Conservation (phyloP, 2,329 filamentous ascomycete species). For the Beauveria asiatica region DNA sequence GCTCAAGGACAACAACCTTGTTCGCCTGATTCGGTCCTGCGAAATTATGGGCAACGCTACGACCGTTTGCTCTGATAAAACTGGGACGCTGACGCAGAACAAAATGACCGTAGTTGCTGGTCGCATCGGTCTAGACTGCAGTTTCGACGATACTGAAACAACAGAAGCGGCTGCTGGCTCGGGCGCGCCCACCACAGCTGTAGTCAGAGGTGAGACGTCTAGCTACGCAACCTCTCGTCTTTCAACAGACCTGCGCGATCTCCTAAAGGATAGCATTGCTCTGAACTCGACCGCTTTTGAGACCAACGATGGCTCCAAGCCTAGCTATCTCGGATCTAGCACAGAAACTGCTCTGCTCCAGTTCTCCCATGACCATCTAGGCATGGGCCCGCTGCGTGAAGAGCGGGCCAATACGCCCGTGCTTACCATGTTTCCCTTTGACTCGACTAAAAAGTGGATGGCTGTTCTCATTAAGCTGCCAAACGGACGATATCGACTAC, state of each 20-base stretch:
- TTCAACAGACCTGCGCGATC: slow-evolving; percentile 24
- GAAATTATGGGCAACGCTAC: slow-evolving; percentile 59
- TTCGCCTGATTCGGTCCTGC: slow-evolving; percentile 49
- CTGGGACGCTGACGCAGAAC: slow-evolving; percentile 56
- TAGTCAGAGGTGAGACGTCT: slow-evolving; percentile 20
- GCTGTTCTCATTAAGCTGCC: slow-evolving; percentile 41
- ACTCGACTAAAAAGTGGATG: slow-evolving; percentile 49
- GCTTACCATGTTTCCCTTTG: slow-evolving; percentile 43
- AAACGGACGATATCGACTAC: slow-evolving; percentile 38
- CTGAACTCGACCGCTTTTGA: slow-evolving; percentile 48
- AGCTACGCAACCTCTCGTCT: slow-evolving; percentile 22
- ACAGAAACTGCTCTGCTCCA: slow-evolving; percentile 46
- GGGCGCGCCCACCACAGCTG: slow-evolving; percentile 16
- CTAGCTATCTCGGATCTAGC: slow-evolving; percentile 43
- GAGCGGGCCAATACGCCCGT: slow-evolving; percentile 38
- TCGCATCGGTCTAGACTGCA: slow-evolving; percentile 36
- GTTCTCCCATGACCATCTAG: slow-evolving; percentile 41
- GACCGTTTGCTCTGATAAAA: slow-evolving; percentile 58
- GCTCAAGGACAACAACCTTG: slow-evolving; percentile 55
- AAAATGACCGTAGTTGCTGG: slow-evolving; percentile 54
- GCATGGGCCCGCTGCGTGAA: slow-evolving; percentile 34
- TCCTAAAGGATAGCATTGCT: slow-evolving; percentile 33
- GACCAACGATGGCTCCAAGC: slow-evolving; percentile 27
- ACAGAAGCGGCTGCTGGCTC: slow-evolving; percentile 14
- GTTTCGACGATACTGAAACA: slow-evolving; percentile 28